A percentile compares a stretch with the other conserved stretches of the same genome.
phyloP scores from a whole-genome alignment of 345 rosid species.

The Euphorbia pulcherrima region DNA sequence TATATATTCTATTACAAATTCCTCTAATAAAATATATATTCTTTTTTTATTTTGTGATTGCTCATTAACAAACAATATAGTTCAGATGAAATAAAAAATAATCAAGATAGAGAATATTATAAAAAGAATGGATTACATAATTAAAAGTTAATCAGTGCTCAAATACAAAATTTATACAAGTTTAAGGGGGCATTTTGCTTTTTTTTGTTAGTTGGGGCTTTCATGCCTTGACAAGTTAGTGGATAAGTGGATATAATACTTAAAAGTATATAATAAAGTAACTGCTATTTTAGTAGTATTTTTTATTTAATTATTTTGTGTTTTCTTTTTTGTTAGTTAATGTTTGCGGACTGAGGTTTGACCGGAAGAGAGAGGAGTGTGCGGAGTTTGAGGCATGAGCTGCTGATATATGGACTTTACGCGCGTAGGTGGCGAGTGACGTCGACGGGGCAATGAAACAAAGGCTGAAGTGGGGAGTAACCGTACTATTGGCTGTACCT shows the following conservation, averaged over 20 bases:
- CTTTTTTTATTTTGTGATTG: too few relatives aligned
- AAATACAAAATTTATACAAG: too few relatives aligned
- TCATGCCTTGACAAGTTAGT: not conserved
- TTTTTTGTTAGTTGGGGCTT: not conserved
- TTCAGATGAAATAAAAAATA: too few relatives aligned
- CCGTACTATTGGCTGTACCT: constrained; percentile 36
- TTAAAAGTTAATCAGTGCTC: too few relatives aligned
- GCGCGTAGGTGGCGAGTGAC: constrained; percentile 7
- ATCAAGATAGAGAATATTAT: too few relatives aligned
- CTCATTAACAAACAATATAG: too few relatives aligned
- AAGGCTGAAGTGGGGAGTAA: not conserved
- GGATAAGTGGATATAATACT: constrained; percentile 1
- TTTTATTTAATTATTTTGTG: not conserved
- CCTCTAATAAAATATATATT: too few relatives aligned
- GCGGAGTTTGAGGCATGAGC: not conserved
- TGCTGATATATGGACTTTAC: not conserved
- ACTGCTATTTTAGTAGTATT: not conserved
- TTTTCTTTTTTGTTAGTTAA: not conserved
- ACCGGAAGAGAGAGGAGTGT: not conserved
- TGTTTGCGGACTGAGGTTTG: constrained; percentile 20
- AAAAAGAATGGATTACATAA: too few relatives aligned
- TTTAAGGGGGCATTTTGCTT: too few relatives aligned
- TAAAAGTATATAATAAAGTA: not conserved
- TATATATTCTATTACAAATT: too few relatives aligned
- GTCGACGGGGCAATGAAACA: constrained; percentile 16